Evolutionary conservation across 768 basidiomycete species (phyloP).

Genomic region (Pleurotus platypus): DNA sequence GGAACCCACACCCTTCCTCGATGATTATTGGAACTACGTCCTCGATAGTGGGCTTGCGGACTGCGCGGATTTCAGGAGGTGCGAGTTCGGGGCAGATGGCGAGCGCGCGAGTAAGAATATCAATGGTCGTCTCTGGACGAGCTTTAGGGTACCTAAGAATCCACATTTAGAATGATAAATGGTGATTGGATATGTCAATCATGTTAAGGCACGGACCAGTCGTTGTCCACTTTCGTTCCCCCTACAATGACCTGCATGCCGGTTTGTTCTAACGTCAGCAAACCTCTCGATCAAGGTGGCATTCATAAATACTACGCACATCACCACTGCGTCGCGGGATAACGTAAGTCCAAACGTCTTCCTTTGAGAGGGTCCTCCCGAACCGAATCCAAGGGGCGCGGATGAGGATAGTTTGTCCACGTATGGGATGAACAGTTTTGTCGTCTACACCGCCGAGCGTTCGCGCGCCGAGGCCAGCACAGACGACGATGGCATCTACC

Average conservation of each 20-base stretch:
- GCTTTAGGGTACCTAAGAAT: conserved; percentile 56
- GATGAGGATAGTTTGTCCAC: conserved; percentile 82
- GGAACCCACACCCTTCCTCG: conserved; percentile 56
- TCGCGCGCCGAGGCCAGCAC: conserved; percentile 70
- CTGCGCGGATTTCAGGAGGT: conserved; percentile 47
- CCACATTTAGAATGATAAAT: neutral
- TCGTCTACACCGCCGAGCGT: conserved; percentile 84
- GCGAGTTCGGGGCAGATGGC: conserved; percentile 54
- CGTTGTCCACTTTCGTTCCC: conserved; percentile 52
- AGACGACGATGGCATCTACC: conserved; percentile 59
- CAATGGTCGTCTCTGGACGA: conserved; percentile 56
- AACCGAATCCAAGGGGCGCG: conserved; percentile 64
- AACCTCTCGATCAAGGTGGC: neutral
- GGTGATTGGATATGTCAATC: neutral
- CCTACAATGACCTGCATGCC: conserved; percentile 49
- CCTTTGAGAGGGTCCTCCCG: conserved; percentile 43
- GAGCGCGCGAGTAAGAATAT: conserved; percentile 53
- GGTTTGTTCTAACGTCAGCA: neutral
- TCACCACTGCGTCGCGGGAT: conserved; percentile 62
- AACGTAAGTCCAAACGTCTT: conserved; percentile 49
- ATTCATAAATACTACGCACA: conserved; percentile 21
- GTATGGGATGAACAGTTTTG: conserved; percentile 64
- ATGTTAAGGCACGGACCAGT: conserved; percentile 43
- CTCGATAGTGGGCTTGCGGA: conserved; percentile 42
- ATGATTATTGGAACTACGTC: conserved; percentile 46